Conservation (phyloP, 345 rosid species). For the Rhodamnia argentea region DNA sequence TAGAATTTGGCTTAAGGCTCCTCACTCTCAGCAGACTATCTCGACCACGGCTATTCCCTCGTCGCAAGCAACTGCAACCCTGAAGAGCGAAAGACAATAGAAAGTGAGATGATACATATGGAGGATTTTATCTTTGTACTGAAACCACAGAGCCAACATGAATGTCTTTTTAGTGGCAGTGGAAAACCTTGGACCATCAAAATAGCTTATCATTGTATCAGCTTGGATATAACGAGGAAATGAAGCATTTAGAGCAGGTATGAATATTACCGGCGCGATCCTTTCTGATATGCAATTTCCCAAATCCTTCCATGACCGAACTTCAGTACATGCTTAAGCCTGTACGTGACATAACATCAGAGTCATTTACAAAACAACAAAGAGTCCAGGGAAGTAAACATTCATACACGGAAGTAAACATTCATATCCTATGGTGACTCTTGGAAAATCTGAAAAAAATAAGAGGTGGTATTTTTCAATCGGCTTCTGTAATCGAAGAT, state of each 20-base stretch:
- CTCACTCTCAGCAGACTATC: not conserved
- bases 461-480: not conserved
- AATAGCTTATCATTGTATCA: not conserved
- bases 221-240: not conserved
- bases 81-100: not conserved
- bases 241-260: not conserved
- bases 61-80: not conserved
- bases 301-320: slow-evolving; percentile 16
- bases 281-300: slow-evolving; percentile 5
- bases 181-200: not conserved
- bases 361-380: not conserved
- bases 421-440: not conserved
- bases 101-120: not conserved
- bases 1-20: not conserved
- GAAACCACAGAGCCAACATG: not conserved
- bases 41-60: not conserved
- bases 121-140: not conserved
- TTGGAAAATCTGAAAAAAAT: not conserved
- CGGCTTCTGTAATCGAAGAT: too few relatives aligned
- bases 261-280: not conserved
- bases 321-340: slow-evolving; percentile 1
- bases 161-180: not conserved
- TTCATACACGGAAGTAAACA: not conserved
- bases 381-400: not conserved
- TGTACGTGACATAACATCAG: not conserved